These are phyloP conservation scores for Zymoseptoria ardabiliae DNA, from an alignment of 2,329 filamentous ascomycete species.

Conservation along the genomic window DNA sequence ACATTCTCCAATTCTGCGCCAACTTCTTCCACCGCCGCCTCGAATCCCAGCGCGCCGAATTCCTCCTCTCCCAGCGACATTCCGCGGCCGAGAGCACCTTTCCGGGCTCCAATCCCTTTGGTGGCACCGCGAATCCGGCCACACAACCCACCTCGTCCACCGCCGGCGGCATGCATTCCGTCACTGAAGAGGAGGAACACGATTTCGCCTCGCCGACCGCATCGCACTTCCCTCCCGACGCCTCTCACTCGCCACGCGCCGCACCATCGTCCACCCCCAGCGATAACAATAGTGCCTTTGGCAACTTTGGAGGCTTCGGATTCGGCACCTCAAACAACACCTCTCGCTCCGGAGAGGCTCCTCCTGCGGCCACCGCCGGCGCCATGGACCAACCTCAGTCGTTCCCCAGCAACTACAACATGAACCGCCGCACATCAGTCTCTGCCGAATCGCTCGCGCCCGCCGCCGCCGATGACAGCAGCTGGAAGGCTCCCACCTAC, in stretches of 20 bases:
- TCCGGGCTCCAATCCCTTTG: slow-evolving; percentile 73
- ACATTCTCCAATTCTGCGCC: slow-evolving; percentile 64
- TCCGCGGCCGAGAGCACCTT: slow-evolving; percentile 61
- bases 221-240: slow-evolving; percentile 38
- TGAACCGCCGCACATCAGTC: slow-evolving; percentile 87
- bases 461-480: slow-evolving; percentile 71
- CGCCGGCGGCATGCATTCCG: slow-evolving; percentile 49
- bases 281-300: slow-evolving; percentile 33
- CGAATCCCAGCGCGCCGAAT: slow-evolving; percentile 55
- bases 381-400: slow-evolving; percentile 52
- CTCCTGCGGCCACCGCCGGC: slow-evolving; percentile 35
- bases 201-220: slow-evolving; percentile 67
- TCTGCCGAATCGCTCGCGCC: slow-evolving; percentile 95
- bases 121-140: slow-evolving; percentile 35
- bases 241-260: slow-evolving; percentile 42
- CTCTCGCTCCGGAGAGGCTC: slow-evolving; percentile 27
- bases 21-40: slow-evolving; percentile 61
- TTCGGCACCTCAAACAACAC: slow-evolving; percentile 16
- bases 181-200: slow-evolving; percentile 76
- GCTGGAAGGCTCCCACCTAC: slow-evolving; percentile 82
- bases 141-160: slow-evolving; percentile 30
- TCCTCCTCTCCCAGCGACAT: slow-evolving; percentile 45
- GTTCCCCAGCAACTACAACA: slow-evolving; percentile 88
- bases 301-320: slow-evolving; percentile 43
- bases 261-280: slow-evolving; percentile 28